phyloP scores from a whole-genome alignment of 768 basidiomycete species.

The Tubosaeta brunneosetosa region DNA sequence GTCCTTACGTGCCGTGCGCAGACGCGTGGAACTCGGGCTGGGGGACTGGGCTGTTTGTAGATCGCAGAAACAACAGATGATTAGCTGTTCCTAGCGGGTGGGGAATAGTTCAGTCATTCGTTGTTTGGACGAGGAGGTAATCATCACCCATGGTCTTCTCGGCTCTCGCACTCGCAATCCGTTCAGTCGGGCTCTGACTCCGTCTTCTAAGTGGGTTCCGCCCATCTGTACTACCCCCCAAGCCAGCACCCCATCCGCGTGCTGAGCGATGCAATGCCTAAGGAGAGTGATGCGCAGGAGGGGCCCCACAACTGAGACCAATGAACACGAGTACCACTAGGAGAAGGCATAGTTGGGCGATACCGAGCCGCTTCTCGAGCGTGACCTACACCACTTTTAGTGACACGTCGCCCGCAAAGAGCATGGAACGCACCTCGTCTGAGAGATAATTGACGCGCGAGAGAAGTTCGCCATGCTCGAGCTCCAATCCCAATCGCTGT shows the following conservation, averaged over 20 bases:
- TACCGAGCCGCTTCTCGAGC: conserved; percentile 84
- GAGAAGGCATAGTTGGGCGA: conserved; percentile 82
- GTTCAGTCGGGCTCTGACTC: conserved; percentile 29
- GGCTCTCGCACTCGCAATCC: conserved; percentile 6
- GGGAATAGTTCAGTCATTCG: neutral
- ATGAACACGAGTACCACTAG: conserved; percentile 84
- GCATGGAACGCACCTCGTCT: conserved; percentile 57
- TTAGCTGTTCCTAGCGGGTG: neutral
- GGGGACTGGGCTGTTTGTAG: neutral
- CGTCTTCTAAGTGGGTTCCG: conserved; percentile 21
- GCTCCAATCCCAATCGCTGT: conserved; percentile 60
- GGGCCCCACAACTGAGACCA: conserved; percentile 71
- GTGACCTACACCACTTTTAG: conserved; percentile 49
- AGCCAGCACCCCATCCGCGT: conserved; percentile 57
- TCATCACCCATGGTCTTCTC: conserved; percentile 14
- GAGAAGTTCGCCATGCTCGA: conserved; percentile 67
- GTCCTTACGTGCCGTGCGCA: neutral
- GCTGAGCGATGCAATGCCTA: conserved; percentile 22
- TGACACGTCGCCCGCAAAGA: neutral
- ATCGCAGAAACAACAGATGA: neutral
- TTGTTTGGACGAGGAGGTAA: neutral
- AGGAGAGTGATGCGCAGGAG: conserved; percentile 32
- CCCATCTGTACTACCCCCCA: conserved; percentile 49
- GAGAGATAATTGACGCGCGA: conserved; percentile 68
- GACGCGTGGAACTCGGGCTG: neutral